Base-by-base conservation (phyloP, 495 filamentous ascomycete genomes). In the Tuber calosporum region DNA sequence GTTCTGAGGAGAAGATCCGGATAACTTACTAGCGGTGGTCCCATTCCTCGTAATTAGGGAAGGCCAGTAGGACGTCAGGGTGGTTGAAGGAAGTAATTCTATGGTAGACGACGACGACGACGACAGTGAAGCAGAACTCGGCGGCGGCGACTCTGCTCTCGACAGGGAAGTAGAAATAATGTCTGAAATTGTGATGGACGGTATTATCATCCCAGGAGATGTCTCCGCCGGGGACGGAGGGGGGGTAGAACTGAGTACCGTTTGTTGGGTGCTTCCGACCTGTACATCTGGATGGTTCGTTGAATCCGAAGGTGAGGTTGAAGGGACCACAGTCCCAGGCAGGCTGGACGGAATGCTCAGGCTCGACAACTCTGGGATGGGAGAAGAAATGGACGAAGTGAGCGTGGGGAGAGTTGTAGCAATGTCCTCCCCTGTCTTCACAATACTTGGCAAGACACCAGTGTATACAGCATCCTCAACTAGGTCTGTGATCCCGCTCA, bases 221-320 rank as follows among this genome's bases (percentile, higher is more conserved):
- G 77, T 79, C 53, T 79, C 78, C 15, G 41, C 78, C 26, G 78
- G 78, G 15, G 78, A 80, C 36, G 78, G 71, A 37, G 78, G 78
- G 40, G 78, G 78, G 34, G 78, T 80, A 58, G 78, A 79, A 39
- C 78, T 79, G 71, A 79, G 70, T 67, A 80, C 40, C 68, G 76
- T 77, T 70, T 77, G 76, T 37, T 73, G 76, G 38, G 74, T 67
- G 68, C 70, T 78, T 68, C 75, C 75, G 58, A 73, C 68, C 73
- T 74, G 75, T 15, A 77, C 48, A 77, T 62, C 38, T 72, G 78
- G 67, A 45, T 77, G 34, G 39, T 45, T 62, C 15, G 71, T 77
- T 70, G 73, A 40, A 26, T 70, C 26, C 15, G 74, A 73, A 70
- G 73, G 38, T 73, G 74, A 42, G 58, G 38, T 79, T 71, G 77